Percentiles rank a stretch among this genome's conserved stretches.
phyloP scores from a whole-genome alignment of 345 rosid genomes.

The Eucalyptus sp. region DNA sequence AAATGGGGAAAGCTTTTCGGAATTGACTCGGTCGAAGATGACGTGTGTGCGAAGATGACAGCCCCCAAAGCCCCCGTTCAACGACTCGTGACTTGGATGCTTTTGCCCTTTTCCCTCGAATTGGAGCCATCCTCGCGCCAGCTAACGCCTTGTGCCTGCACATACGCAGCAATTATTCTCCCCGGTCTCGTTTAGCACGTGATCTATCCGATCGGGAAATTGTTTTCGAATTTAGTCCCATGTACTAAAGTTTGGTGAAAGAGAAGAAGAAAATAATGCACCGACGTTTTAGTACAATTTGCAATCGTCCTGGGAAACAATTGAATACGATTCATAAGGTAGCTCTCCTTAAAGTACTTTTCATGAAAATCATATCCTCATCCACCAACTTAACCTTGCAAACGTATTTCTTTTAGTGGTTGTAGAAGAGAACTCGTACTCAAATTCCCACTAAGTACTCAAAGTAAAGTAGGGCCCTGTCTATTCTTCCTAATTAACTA shows the following conservation, averaged over 20 bases:
- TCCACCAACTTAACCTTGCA: neutral
- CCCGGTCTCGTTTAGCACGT: neutral
- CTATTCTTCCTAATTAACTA: neutral
- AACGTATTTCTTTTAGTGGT: neutral
- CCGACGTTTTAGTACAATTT: neutral
- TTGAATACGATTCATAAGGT: neutral
- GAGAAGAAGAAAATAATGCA: neutral
- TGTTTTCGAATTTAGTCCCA: neutral
- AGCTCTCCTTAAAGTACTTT: neutral
- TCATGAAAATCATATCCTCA: neutral
- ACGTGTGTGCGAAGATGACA: neutral
- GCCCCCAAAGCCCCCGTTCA: neutral
- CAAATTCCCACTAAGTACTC: neutral
- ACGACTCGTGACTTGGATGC: neutral
- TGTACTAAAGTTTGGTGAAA: neutral
- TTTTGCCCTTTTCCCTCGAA: neutral
- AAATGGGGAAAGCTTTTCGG: neutral
- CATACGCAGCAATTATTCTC: neutral
- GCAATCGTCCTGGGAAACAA: neutral
- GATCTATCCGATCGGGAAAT: neutral
- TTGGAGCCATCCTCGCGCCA: neutral
- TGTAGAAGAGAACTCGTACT: neutral
- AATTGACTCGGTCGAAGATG: neutral
- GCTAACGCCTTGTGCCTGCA: neutral
- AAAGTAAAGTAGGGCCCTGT: neutral